phyloP scores from a whole-genome alignment of 1,139 yeast genomes.

The Suhomyces chickasaworum region DNA sequence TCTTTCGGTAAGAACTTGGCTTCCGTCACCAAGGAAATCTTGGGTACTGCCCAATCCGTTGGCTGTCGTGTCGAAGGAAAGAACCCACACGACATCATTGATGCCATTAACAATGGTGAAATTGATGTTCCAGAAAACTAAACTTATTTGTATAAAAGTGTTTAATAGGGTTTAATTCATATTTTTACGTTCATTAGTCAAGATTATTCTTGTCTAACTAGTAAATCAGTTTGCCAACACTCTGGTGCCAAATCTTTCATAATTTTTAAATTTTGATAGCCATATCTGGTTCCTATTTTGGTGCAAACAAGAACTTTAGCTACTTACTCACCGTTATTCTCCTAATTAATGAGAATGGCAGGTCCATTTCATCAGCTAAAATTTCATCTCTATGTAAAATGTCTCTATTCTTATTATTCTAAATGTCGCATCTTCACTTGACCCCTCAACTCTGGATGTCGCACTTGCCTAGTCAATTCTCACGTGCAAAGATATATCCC shows the following conservation, averaged over 20 bases:
- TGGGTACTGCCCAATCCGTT: slow-evolving; percentile 99
- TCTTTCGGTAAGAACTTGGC: slow-evolving; percentile 97
- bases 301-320: slow-evolving; percentile 85
- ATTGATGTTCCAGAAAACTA: slow-evolving; percentile 93
- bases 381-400: slow-evolving; percentile 13
- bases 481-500: slow-evolving; percentile 8
- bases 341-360: slow-evolving; percentile 13
- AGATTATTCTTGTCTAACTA: slow-evolving; percentile 4
- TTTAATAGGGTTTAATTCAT: slow-evolving; percentile 39
- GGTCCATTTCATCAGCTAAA: slow-evolving; percentile 69
- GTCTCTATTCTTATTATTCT: background rate
- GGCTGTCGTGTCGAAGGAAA: slow-evolving; percentile 99
- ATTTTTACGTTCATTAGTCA: slow-evolving; percentile 17
- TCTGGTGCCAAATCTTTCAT: slow-evolving; percentile 62
- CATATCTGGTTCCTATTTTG: slow-evolving; percentile 90
- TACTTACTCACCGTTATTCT: slow-evolving; percentile 70
- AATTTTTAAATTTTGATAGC: slow-evolving; percentile 35
- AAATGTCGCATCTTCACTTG: background rate
- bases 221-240: slow-evolving; percentile 23
- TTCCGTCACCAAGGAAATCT: slow-evolving; percentile 97
- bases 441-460: background rate
- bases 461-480: background rate
- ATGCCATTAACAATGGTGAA: slow-evolving; percentile 97
- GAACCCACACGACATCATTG: slow-evolving; percentile 99
- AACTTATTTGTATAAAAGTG: slow-evolving; percentile 39